Base-by-base conservation (phyloP, 2,329 filamentous ascomycete species). In the Bipolaris victoriae region DNA sequence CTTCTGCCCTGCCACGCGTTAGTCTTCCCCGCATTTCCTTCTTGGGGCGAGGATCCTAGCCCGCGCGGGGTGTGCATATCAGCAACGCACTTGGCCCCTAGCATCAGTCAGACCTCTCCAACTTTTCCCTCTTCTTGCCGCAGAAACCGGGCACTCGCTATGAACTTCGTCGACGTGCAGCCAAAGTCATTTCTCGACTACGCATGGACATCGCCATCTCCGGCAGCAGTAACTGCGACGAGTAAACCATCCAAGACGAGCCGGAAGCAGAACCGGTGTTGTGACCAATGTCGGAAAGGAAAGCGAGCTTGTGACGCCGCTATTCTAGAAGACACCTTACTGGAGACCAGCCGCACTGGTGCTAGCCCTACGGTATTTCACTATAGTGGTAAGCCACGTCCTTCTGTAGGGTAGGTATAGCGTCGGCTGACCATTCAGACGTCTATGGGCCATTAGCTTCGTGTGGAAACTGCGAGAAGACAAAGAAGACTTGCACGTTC, bases 221-320 rank as follows among this genome's bases (percentile, higher is more conserved):
- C 68, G 26, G 55, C 65, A 40, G 55, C 57, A 46, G 57, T 64
- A 47, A 65, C 55, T 40, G 44, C 56, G 15, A 50, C 63, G 29
- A 31, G 29, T 20, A 74, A 74, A 52, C 53, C 65, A 29, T 71
- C 68, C n/a, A 73, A 71, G 48, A 73, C 73, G 10, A 70, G 66
- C 45, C 73, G 77, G 43, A 77, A 77, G 56, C 78, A 80, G 54
- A 74, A 79, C 55, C 73, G 79, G 47, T 80, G 78, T 57, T 81
- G 79, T 60, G 79, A 81, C 55, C 79, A 79, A 54, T 81, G 79
- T 61, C 74, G 79, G 20, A 78, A 77, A 58, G 79, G 79, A 20
- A 81, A 81, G 61, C 67, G 78, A 52, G 78, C 76, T 5, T 81
- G 79, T 63, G 78, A 81, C 61, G 78, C 77, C 5, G 69, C 69